phyloP scores from a whole-genome alignment of 2,329 filamentous ascomycete genomes.

The Fusarium sp. region DNA sequence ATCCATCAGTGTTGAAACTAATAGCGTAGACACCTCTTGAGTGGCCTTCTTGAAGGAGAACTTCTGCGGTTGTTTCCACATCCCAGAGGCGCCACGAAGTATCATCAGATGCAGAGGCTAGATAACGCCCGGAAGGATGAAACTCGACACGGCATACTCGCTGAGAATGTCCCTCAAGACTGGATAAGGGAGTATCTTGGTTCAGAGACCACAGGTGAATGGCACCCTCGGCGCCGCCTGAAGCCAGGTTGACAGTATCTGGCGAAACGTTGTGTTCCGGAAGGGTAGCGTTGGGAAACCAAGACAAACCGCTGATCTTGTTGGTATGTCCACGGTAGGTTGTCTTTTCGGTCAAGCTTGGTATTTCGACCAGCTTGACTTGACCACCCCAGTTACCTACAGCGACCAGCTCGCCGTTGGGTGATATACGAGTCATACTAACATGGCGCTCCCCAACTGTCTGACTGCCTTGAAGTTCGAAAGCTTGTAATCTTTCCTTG shows the following conservation, averaged over 20 bases:
- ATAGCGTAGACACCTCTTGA: slow-evolving; percentile 93
- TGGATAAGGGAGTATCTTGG: slow-evolving; percentile 87
- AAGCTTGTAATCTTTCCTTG: slow-evolving; percentile 84
- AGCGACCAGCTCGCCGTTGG: slow-evolving; percentile 85
- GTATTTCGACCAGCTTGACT: slow-evolving; percentile 87
- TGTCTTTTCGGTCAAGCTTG: slow-evolving; percentile 82
- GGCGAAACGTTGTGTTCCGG: slow-evolving; percentile 78
- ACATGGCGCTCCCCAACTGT: slow-evolving; percentile 92
- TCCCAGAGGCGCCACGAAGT: slow-evolving; percentile 99
- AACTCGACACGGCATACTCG: slow-evolving; percentile 95
- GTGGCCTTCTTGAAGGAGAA: slow-evolving; percentile 93
- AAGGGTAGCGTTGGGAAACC: slow-evolving; percentile 87
- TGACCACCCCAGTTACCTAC: slow-evolving; percentile 95
- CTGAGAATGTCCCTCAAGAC: slow-evolving; percentile 85
- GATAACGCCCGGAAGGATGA: slow-evolving; percentile 89
- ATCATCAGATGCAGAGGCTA: slow-evolving; percentile 95
- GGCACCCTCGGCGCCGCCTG: slow-evolving; percentile 89
- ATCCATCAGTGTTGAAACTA: slow-evolving; percentile 92
- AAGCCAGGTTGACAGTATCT: slow-evolving; percentile 86
- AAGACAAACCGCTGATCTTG: slow-evolving; percentile 90
- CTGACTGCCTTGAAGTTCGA: slow-evolving; percentile 94
- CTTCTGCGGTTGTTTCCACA: slow-evolving; percentile 84
- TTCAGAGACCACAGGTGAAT: slow-evolving; percentile 92
- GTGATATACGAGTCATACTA: slow-evolving; percentile 92
- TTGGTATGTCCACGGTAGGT: slow-evolving; percentile 88